Evolutionary conservation across 2,329 filamentous ascomycete genomes (phyloP), one percentile per base, ranked within the genome.

Genomic region (Diaporthe vaccinii): DNA sequence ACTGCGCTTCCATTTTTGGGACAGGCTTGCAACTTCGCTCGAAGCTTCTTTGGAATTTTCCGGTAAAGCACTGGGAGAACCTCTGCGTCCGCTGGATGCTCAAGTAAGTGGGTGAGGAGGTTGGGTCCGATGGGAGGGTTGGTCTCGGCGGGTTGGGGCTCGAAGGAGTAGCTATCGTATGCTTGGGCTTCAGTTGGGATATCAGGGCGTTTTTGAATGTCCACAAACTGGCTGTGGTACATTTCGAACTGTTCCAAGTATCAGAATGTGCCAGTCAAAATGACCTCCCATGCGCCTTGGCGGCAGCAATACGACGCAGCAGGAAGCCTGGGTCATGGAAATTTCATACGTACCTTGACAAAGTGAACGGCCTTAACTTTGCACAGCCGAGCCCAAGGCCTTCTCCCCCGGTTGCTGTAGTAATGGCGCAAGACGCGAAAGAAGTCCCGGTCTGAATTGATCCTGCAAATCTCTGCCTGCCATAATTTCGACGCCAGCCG

Each of bases 21-120:
- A 55, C 79, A 80, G 7, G 80, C 76, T 39, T 77, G 70, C 8
- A 82, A 74, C 62, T 78, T 79, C 4, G 73, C 75, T 4, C 77
- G 76, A 7, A 81, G 71, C 49, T 82, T 82, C 67, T 80, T 81
- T 1, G 80, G 80, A 22, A 80, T 73, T n/a, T 76, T 79, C 8
- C 58, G 65, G 39, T 77, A 82, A 3, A 81, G 73, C 28, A 79
- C 74, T 2, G 78, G 76, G 2, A 78, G 51, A 0, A 78, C 73
- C 20, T 78, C 76, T 20, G 80, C 79, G 20, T 82, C 75, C 5
- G 78, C 77, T 14, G 80, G 80, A 49, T 82, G 77, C 59, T 82
- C 79, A 9, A 70, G 36, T 22, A 81, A 73, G 72, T 81, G 80
- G 22, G 77, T 77, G 7, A 82, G 79, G 3, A 80, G 71, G 28